Base-by-base conservation (phyloP, 129 eudicot species). In the Silybum marianum region DNA sequence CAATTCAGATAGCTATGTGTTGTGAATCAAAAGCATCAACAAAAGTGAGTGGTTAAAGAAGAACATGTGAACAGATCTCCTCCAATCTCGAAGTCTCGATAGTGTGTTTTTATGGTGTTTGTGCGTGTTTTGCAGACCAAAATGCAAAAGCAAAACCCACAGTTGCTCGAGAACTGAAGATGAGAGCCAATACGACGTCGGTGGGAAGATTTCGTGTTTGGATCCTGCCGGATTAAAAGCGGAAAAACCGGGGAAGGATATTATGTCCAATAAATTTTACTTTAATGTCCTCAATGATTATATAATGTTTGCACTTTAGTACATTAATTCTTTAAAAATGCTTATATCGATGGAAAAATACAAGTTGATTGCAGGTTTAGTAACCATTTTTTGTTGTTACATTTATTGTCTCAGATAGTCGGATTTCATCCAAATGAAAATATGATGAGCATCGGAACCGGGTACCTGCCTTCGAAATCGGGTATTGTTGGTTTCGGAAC, bases 241-340 rank as follows among this genome's bases (percentile, higher is more conserved):
- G 77, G 71, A 13, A 79, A 67, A 79, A 46, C 70, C 76, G 77
- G 83, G 69, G 69, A 28, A 79, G 71, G 77, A 71, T 51, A 58
- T 25, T 28, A 30, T 76, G 32, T 48, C 67, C n/a, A 12, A 10
- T 6, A 22, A 9, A 5, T 72, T 58, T 72, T 72, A 21, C 32
- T 10, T 72, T 72, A 39, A 9, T 40, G 62, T 14, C 76, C 76
- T n/a, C 0, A 6, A 23, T 19, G 1, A 5, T 19, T 19, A 24
- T 42, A 42, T 4, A 3, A 11, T 23, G 16, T 25, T 24, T 58
- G 66, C 23, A 58, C 0, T 58, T 58, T n/a, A n/a, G 66, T 58
- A 18, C 66, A n/a, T 10, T 58, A 58, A 58, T 58, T 58, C 3
- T 58, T 18, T 58, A 0, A 54, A 58, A 58, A n/a, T 58, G 66